phyloP scores from a whole-genome alignment of 768 basidiomycete species.

The Strobilomyces dryophilus region DNA sequence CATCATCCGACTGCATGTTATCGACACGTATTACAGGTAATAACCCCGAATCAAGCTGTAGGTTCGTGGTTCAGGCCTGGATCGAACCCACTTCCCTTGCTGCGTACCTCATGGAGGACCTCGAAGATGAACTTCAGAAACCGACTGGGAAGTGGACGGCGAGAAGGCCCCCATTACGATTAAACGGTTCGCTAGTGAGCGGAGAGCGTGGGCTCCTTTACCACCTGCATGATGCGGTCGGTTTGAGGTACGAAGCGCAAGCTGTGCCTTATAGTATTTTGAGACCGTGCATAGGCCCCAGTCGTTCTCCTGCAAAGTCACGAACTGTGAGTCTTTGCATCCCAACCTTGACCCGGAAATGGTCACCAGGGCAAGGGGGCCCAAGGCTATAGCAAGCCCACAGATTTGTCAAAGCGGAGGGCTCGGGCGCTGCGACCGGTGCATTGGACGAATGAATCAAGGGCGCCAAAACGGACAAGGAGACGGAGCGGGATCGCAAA shows the following conservation, averaged over 20 bases:
- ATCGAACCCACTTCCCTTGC: conserved; percentile 53
- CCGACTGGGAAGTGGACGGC: conserved; percentile 71
- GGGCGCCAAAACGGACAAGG: conserved; percentile 75
- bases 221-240: conserved; percentile 60
- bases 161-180: conserved; percentile 47
- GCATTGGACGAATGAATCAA: conserved; percentile 35
- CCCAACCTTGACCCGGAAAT: conserved; percentile 18
- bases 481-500: conserved; percentile 78
- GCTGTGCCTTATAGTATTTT: not conserved
- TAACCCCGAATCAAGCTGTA: conserved; percentile 48
- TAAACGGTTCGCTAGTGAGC: conserved; percentile 70
- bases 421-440: conserved; percentile 36
- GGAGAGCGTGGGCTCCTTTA: conserved; percentile 76
- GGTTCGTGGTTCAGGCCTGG: conserved; percentile 65
- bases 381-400: conserved; percentile 76
- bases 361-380: conserved; percentile 58
- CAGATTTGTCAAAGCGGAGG: conserved; percentile 75
- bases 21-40: conserved; percentile 35
- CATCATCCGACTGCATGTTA: not conserved
- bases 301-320: conserved; percentile 71
- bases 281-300: conserved; percentile 38
- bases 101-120: conserved; percentile 54
- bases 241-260: conserved; percentile 52
- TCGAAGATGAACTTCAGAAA: conserved; percentile 69
- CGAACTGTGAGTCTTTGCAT: conserved; percentile 45